phyloP scores from a whole-genome alignment of 306 rosid genomes.

The Styphnolobium japonicum region DNA sequence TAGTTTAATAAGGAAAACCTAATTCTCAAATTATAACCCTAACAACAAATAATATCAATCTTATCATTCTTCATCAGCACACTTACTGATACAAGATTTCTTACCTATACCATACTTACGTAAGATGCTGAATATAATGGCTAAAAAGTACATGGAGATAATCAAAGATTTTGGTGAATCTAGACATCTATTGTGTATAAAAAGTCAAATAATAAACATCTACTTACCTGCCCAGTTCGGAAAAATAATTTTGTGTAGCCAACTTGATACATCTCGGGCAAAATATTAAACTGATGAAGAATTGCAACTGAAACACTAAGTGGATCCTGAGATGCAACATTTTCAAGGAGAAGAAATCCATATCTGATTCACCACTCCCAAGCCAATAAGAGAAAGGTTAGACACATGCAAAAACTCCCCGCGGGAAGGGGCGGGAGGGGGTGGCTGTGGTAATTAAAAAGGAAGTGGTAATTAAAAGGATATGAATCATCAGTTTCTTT shows the following conservation, averaged over 20 bases:
- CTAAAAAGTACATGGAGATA: neutral
- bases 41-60: neutral
- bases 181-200: neutral
- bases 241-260: slow-evolving; percentile 95
- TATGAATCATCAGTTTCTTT: slow-evolving; percentile 3
- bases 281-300: slow-evolving; percentile 87
- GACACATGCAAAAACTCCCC: neutral
- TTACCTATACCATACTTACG: neutral
- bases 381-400: slow-evolving; percentile 25
- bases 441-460: neutral
- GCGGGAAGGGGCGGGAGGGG: neutral
- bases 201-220: neutral
- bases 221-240: slow-evolving; percentile 93
- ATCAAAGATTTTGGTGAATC: neutral
- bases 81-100: neutral
- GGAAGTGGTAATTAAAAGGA: neutral
- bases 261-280: slow-evolving; percentile 98
- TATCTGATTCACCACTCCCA: slow-evolving; percentile 52
- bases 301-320: slow-evolving; percentile 92
- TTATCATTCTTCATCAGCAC: neutral
- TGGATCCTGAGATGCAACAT: slow-evolving; percentile 81
- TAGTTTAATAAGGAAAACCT: neutral
- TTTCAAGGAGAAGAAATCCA: slow-evolving; percentile 90
- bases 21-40: neutral
- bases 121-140: neutral